Conservation (phyloP, 116 monocot species). For the Dioscorea cayenensis region DNA sequence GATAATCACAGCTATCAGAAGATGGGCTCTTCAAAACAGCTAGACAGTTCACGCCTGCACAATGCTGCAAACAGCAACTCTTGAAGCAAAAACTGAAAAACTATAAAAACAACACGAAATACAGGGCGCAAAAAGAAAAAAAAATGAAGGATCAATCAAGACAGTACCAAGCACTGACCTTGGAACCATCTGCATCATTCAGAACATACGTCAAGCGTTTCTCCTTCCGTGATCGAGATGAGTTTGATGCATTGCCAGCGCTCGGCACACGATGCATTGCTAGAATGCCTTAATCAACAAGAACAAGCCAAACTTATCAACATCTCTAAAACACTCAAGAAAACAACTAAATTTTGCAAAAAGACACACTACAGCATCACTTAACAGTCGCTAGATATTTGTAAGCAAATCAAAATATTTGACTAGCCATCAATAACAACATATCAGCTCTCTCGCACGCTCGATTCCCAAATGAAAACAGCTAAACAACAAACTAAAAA, state of each 20-base stretch:
- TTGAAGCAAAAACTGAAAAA: not conserved
- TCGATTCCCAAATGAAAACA: too few relatives aligned
- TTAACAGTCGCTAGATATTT: too few relatives aligned
- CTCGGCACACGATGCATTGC: slow-evolving; percentile 96
- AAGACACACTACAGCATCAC: too few relatives aligned
- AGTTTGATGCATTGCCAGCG: slow-evolving; percentile 66
- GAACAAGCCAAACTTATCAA: too few relatives aligned
- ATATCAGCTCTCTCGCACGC: too few relatives aligned
- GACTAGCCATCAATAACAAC: too few relatives aligned
- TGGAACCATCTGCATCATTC: slow-evolving; percentile 84
- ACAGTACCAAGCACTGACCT: slow-evolving; percentile 27
- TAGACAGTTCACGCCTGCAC: slow-evolving; percentile 92
- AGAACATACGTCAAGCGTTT: slow-evolving; percentile 88
- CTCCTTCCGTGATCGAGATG: slow-evolving; percentile 86
- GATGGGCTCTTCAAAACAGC: slow-evolving; percentile 46
- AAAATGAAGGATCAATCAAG: not conserved
- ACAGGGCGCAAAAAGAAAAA: not conserved
- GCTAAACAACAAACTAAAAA: too few relatives aligned
- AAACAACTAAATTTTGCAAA: too few relatives aligned
- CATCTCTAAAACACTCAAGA: too few relatives aligned
- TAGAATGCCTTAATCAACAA: slow-evolving; percentile 10
- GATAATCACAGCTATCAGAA: slow-evolving; percentile 51
- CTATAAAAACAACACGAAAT: not conserved
- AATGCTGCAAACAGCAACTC: slow-evolving; percentile 59
- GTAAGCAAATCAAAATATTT: too few relatives aligned